Evolutionary conservation across 371 early-diverging fungal species (phyloP), one percentile per base, ranked within the genome.

Genomic region (Umbelopsis sp.): DNA sequence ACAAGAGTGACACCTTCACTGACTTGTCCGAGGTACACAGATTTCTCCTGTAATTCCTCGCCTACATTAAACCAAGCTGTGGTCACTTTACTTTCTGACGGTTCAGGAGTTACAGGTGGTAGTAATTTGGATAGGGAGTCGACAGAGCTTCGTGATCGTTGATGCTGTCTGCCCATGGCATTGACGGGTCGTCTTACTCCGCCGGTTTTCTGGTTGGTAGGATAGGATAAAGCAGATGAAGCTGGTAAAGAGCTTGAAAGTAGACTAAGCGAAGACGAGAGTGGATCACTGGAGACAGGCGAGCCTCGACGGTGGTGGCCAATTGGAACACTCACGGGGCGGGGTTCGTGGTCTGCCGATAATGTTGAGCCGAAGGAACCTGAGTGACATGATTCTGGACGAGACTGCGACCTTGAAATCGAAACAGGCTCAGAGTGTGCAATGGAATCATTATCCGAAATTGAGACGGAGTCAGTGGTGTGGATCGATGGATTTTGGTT

Each of bases 51-150:
- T 8, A 57, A 35, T 3, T 18, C 29, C 14, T 57, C 57, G 16
- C 35, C 35, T 12, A 57, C 57, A 7, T 57, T 57, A 16, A 57
- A 57, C 57, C 57, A 57, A 35, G 35, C 57, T 16, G 35, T 57
- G 12, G 32, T 18, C 37, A 57, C 57, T 16, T 57, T 57, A 14
- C 57, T 35, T 5, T 57, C 57, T 4, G 25, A 35, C 16, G 35
- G 18, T 35, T 57, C 57, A 8, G 29, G 57, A 8, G 57, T 18
- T 3, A 18, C 29, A 11, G 57, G 57, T 3, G 57, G 57, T 12
- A 57, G 18, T 35, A 57, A 57, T 57, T 57, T 57, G n/a, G 32
- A 16, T n/a, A 57, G 14, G 9, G 57, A 57, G 32, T 57, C 57
- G 10, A n/a, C n/a, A 14, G 57, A 57, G n/a, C 57, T 57, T 35